These are phyloP conservation scores for Podospora sp. DNA, from an alignment of 495 filamentous ascomycete species.

Conservation along the genomic window DNA sequence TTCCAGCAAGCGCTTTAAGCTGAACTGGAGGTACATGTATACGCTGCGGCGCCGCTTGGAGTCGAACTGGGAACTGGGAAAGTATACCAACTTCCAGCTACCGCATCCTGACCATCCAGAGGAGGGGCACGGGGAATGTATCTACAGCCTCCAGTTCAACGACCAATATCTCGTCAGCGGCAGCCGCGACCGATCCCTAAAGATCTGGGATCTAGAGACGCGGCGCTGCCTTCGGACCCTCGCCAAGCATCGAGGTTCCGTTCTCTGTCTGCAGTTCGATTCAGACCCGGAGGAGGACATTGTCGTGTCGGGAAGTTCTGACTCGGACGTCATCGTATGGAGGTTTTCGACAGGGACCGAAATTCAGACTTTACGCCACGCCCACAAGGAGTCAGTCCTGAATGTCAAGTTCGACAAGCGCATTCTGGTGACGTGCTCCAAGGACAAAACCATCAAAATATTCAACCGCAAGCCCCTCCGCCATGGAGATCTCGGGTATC, in stretches of 20 bases:
- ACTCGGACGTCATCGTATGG: conserved; percentile 89
- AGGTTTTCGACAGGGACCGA: conserved; percentile 85
- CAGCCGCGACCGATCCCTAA: conserved; percentile 82
- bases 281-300: conserved; percentile 87
- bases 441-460: conserved; percentile 93
- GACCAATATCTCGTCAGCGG: conserved; percentile 88
- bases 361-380: conserved; percentile 69
- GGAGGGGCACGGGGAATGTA: conserved; percentile 88
- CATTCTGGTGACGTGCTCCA: conserved; percentile 93
- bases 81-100: conserved; percentile 83
- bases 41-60: conserved; percentile 84
- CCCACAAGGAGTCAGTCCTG: conserved; percentile 89
- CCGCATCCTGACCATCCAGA: conserved; percentile 78
- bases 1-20: conserved; percentile 49
- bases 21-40: conserved; percentile 87
- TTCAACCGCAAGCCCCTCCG: conserved; percentile 80
- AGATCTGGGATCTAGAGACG: conserved; percentile 88
- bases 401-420: conserved; percentile 91
- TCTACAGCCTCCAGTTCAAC: conserved; percentile 91
- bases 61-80: conserved; percentile 85
- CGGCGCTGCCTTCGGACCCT: conserved; percentile 76
- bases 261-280: conserved; percentile 96
- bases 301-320: conserved; percentile 91
- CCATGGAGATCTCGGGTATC: conserved; percentile 69
- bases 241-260: conserved; percentile 77